These are phyloP conservation scores for Tilletia setariae DNA, from an alignment of 1,284 basidiomycete genomes.

Conservation along the genomic window DNA sequence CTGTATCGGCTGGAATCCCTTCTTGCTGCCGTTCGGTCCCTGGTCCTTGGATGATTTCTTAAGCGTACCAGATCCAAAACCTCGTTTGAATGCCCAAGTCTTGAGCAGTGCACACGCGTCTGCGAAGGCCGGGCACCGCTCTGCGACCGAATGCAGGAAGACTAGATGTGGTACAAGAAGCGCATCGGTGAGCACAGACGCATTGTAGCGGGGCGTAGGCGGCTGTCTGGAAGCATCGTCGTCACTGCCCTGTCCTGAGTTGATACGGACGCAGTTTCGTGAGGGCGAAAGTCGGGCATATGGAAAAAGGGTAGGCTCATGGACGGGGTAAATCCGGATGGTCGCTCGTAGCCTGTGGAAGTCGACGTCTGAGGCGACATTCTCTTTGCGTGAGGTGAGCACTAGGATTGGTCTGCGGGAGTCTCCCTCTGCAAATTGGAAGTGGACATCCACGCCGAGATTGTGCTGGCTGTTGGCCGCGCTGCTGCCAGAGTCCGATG, in stretches of 20 bases:
- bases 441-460: conserved; percentile 63
- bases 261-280: conserved; percentile 57
- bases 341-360: conserved; percentile 69
- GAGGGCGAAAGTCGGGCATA: conserved; percentile 69
- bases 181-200: conserved; percentile 67
- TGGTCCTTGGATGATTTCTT: neutral
- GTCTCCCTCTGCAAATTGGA: conserved; percentile 66
- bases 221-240: conserved; percentile 25
- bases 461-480: conserved; percentile 28
- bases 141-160: conserved; percentile 66
- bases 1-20: conserved; percentile 53
- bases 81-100: conserved; percentile 85
- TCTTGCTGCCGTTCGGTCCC: too few species aligned
- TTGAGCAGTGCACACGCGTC: conserved; percentile 77
- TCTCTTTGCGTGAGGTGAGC: conserved; percentile 59
- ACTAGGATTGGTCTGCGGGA: conserved; percentile 69
- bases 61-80: conserved; percentile 60
- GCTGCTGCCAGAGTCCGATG: conserved; percentile 17
- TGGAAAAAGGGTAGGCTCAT: conserved; percentile 65
- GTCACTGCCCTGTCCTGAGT: conserved; percentile 13
- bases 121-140: conserved; percentile 65
- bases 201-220: conserved; percentile 74
- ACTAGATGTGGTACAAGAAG: conserved; percentile 69
- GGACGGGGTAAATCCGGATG: conserved; percentile 71
- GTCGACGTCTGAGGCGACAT: conserved; percentile 56